phyloP scores from a whole-genome alignment of 345 rosid genomes.

The Euclidium syriacum region DNA sequence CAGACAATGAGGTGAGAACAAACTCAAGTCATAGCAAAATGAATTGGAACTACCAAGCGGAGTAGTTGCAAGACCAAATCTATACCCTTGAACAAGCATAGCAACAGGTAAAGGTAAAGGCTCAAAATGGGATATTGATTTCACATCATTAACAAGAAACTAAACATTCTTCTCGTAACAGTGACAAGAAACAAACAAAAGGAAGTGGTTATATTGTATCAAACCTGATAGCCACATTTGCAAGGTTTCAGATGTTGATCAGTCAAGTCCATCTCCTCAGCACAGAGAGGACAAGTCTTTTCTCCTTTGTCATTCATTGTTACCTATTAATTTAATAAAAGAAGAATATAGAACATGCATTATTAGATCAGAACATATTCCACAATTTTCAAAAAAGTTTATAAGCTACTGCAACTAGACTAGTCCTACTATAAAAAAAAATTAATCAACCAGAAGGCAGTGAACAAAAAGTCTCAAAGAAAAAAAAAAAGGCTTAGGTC shows the following conservation, averaged over 20 bases:
- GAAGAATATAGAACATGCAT: neutral
- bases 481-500: neutral
- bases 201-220: neutral
- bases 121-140: no score
- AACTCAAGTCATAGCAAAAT: neutral
- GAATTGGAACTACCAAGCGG: neutral
- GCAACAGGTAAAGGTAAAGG: neutral
- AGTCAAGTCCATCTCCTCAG: conserved; percentile 96
- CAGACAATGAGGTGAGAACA: neutral
- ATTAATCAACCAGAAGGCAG: neutral
- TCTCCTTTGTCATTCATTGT: conserved; percentile 91
- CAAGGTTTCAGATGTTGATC: conserved; percentile 96
- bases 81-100: neutral
- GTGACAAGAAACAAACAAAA: neutral
- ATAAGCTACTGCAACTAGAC: conserved; percentile 5
- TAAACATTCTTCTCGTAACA: neutral
- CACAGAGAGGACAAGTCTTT: conserved; percentile 87
- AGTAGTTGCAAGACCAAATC: neutral
- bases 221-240: conserved; percentile 94
- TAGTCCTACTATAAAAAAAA: neutral
- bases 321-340: conserved; percentile 26
- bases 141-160: neutral
- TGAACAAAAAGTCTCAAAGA: neutral
- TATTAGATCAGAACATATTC: neutral
- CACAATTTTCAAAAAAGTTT: neutral